These are phyloP conservation scores for Huntiella moniliformis DNA, from an alignment of 2,329 filamentous ascomycete species.

Conservation along the genomic window DNA sequence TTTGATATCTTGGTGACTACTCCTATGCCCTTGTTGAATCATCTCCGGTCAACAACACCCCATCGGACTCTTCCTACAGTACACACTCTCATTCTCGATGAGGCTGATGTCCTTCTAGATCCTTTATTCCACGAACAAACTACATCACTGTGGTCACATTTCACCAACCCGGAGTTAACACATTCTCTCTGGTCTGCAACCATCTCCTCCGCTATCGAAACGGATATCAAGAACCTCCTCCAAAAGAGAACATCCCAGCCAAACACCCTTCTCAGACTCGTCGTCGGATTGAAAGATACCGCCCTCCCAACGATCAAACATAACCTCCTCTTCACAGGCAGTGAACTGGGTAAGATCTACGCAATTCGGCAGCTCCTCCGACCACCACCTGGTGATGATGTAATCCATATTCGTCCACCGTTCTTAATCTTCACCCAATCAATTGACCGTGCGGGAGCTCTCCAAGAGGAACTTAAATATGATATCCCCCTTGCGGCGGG, in stretches of 20 bases:
- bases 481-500: slow-evolving; percentile 83
- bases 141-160: slow-evolving; percentile 63
- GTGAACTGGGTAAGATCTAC: slow-evolving; percentile 82
- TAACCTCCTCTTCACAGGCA: slow-evolving; percentile 75
- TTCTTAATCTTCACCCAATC: slow-evolving; percentile 95
- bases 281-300: slow-evolving; percentile 92
- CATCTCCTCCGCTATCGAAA: slow-evolving; percentile 85
- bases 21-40: slow-evolving; percentile 51
- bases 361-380: slow-evolving; percentile 78
- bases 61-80: slow-evolving; percentile 41
- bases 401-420: slow-evolving; percentile 55
- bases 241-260: slow-evolving; percentile 23
- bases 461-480: slow-evolving; percentile 80
- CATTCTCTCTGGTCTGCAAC: slow-evolving; percentile 89
- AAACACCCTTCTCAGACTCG: slow-evolving; percentile 52
- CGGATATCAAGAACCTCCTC: slow-evolving; percentile 52
- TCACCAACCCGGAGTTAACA: slow-evolving; percentile 48
- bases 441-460: slow-evolving; percentile 70
- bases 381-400: slow-evolving; percentile 31
- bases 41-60: slow-evolving; percentile 28
- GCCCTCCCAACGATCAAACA: slow-evolving; percentile 85
- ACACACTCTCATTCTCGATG: slow-evolving; percentile 63
- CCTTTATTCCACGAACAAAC: slow-evolving; percentile 82
- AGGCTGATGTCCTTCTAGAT: slow-evolving; percentile 87
- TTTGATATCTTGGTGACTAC: slow-evolving; percentile 24